Conservation (phyloP, 2,329 filamentous ascomycete genomes). For the Epichloe sp. region DNA sequence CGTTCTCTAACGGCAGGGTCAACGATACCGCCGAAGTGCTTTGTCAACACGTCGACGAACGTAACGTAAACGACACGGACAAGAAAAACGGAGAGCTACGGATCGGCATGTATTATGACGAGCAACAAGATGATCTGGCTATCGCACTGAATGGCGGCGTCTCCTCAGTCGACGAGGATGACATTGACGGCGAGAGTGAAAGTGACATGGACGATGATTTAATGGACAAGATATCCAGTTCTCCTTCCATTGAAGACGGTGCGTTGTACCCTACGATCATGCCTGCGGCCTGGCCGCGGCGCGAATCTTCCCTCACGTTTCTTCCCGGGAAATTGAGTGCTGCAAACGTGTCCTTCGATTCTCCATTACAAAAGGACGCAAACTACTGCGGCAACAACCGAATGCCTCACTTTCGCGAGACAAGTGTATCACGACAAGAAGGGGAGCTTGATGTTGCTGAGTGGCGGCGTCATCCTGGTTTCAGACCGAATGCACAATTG, state of each 20-base stretch:
- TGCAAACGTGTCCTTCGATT: slow-evolving; percentile 17
- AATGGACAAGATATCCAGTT: slow-evolving; percentile 98
- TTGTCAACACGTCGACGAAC: slow-evolving; percentile 33
- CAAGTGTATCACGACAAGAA: slow-evolving; percentile 7
- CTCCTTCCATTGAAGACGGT: slow-evolving; percentile 98
- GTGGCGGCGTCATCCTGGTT: slow-evolving; percentile 8
- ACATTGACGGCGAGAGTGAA: slow-evolving; percentile 53
- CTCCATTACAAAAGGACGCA: slow-evolving; percentile 11
- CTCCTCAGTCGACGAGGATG: slow-evolving; percentile 43
- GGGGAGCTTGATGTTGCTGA: slow-evolving; percentile 5
- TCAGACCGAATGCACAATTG: slow-evolving; percentile 20
- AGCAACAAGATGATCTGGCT: slow-evolving; percentile 43
- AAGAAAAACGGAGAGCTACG: slow-evolving; percentile 9
- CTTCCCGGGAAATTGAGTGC: slow-evolving; percentile 20
- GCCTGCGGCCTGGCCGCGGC: slow-evolving; percentile 28
- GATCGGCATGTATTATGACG: slow-evolving; percentile 20
- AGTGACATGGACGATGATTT: slow-evolving; percentile 71
- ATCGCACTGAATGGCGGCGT: slow-evolving; percentile 48
- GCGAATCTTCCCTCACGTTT: slow-evolving; percentile 28
- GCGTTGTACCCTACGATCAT: slow-evolving; percentile 43
- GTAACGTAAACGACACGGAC: slow-evolving; percentile 18
- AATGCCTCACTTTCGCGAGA: slow-evolving; percentile 12
- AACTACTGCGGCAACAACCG: slow-evolving; percentile 22
- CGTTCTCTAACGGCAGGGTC: slow-evolving; percentile 32
- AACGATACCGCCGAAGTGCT: slow-evolving; percentile 23